Evolutionary conservation across 129 eudicot species (phyloP), one percentile per base, ranked within the genome.

Genomic region (Flaveria brownii): DNA sequence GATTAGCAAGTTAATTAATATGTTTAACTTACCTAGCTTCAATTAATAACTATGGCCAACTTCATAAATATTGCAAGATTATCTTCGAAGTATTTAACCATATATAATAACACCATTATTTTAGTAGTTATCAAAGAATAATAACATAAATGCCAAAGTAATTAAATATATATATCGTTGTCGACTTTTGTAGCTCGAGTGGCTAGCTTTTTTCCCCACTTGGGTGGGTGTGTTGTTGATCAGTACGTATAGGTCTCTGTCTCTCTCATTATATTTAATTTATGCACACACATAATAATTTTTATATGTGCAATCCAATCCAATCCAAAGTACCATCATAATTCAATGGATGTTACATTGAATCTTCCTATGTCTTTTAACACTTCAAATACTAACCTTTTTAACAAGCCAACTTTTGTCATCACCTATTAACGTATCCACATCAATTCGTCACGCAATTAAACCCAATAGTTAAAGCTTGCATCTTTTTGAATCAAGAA

Each of bases 121-220:
- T 42, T 42, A 68, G n/a, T 52, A 43, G 14, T 64, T 30, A 17
- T 13, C 41, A 54, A 77, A 59, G 64, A 72, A 7, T 45, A 11
- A 65, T 14, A 2, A 65, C 3, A 51, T 36, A 65, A 49, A 71
- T 63, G 82, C 50, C 16, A 72, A 72, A 51, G 23, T 33, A 68
- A 28, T 36, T 36, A 36, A 36, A 36, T 5, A 36, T 36, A 36
- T 36, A 36, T 1, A 71, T 71, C 72, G 41, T 54, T 63, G 56
- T 78, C 67, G 18, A 79, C 55, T 79, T 62, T 78, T 78, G 55
- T 22, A 47, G 20, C 77, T 20, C 73, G 60, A 65, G 74, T 80
- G 79, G 79, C 74, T 17, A n/a, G n/a, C 66, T 47, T 47, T 66
- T 72, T 70, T 72, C 62, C 74, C 69, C 69, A 73, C 63, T 66